Base-by-base conservation (phyloP, 129 eudicot genomes). In the Centella asiatica region DNA sequence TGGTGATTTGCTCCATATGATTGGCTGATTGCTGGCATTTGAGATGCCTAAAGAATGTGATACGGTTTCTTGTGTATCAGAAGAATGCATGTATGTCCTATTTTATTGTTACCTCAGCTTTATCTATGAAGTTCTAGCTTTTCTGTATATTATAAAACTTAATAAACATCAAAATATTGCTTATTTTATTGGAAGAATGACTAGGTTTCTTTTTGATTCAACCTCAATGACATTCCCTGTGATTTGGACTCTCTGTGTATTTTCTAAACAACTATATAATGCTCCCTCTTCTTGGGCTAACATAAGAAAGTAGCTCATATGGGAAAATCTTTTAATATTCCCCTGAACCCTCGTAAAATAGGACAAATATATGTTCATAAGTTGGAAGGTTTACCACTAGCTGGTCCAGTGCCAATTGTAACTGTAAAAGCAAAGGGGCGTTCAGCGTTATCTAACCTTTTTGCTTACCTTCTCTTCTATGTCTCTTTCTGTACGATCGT, bases 391-490 rank as follows among this genome's bases (percentile, higher is more conserved):
- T n/a, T n/a, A n/a, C n/a, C n/a, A n/a, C n/a, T n/a, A n/a, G n/a
- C n/a, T n/a, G n/a, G n/a, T n/a, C n/a, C n/a, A n/a, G n/a, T n/a
- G n/a, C n/a, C n/a, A n/a, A n/a, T n/a, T n/a, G n/a, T n/a, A n/a
- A n/a, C n/a, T n/a, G n/a, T n/a, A n/a, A n/a, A n/a, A n/a, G n/a
- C n/a, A n/a, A n/a, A n/a, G n/a, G n/a, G n/a, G n/a, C n/a, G n/a
- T n/a, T n/a, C 47, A 48, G 34, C 36, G n/a, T 33, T 26, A 24
- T 27, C 60, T 60, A 34, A 74, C 78, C 68, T 74, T 39, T 31
- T 60, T 64, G 57, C 11, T 55, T 68, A 60, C 36, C 46, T 34
- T 53, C 32, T 47, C 52, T 68, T 26, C 70, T 44, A 50, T 61
- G 57, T 61, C 52, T 60, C 31, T 44, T 49, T 60, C 52, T 63